Base-by-base conservation (phyloP, 129 eudicot species). In the Daucus carota region DNA sequence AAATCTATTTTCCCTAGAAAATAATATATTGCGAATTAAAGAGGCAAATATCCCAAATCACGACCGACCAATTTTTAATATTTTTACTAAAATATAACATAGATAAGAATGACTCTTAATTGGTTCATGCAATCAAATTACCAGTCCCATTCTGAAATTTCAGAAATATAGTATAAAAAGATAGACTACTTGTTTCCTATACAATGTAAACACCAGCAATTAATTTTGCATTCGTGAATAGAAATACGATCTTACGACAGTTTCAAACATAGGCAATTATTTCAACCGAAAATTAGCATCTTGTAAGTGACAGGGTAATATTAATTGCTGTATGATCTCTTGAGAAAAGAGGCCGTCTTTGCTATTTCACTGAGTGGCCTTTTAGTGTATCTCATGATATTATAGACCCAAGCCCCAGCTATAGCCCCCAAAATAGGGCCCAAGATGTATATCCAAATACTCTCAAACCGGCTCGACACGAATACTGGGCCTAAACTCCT, bases 401-500 rank as follows among this genome's bases (percentile, higher is more conserved):
- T 90, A 69, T 93, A 86, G 63, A 83, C 92, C 96, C 92, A 90
- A 3, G 96, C 97, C 17, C 98, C 93, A 2, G 89, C 84, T 42
- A 93, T 24, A 3, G 98, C 97, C 43, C 98, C 98, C 8, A 73
- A 76, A 28, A 59, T 76, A 17, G 97, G 97, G 42, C 85, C 90
- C 24, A 88, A 8, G 0, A 93, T 80, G 83, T 90, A 90, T 10
- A 93, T 80, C 98, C 98, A 93, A 29, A 93, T 44, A 1, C 90
- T 88, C 54, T 45, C 77, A 80, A 82, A 90, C 40, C 83, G 68
- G 75, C 70, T 87, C 8, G 88, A 85, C 62, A 90, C 96, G 9
- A 90, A 74, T 31, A 97, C 97, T 71, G 98, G 98, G 18, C 97
- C 97, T 62, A 93, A 47, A 75, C 88, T 90, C 78, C 98, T 84